These are phyloP conservation scores for Gamarada debralockiae DNA, from an alignment of 495 filamentous ascomycete species.

Conservation along the genomic window DNA sequence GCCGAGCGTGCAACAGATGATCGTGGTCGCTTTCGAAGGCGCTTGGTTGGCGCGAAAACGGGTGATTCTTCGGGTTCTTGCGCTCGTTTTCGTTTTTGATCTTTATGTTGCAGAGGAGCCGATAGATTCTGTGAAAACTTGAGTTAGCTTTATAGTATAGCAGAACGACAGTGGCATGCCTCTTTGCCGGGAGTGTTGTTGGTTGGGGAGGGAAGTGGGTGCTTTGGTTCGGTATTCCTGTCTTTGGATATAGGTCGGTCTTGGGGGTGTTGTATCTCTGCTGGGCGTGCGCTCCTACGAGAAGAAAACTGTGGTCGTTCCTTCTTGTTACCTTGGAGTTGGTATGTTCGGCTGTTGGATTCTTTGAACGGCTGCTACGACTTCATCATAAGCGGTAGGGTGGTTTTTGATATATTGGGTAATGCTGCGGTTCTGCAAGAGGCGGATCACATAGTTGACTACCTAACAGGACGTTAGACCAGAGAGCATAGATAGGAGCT, in stretches of 20 bases:
- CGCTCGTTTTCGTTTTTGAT: slow-evolving; percentile 5
- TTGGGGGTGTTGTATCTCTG: slow-evolving; percentile 11
- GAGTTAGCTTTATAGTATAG: slow-evolving; percentile 25
- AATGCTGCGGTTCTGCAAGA: too few relatives aligned
- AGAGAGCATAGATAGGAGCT: too few relatives aligned
- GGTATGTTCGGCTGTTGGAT: too few relatives aligned
- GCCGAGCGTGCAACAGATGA: neutral
- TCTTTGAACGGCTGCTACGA: too few relatives aligned
- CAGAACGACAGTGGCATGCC: slow-evolving; percentile 22
- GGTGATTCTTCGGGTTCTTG: neutral
- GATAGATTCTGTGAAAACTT: slow-evolving; percentile 22
- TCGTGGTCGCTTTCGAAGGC: neutral
- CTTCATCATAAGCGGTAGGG: too few relatives aligned
- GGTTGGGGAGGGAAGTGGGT: slow-evolving; percentile 13
- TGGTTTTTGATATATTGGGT: too few relatives aligned
- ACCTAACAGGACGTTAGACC: too few relatives aligned
- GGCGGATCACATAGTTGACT: too few relatives aligned
- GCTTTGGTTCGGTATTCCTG: too few relatives aligned
- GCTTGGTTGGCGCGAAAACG: neutral
- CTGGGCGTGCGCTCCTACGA: slow-evolving; percentile 15
- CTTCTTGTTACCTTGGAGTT: slow-evolving; percentile 18
- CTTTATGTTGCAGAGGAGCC: too few relatives aligned
- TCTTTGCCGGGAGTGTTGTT: slow-evolving; percentile 19
- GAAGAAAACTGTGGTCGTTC: slow-evolving; percentile 15
- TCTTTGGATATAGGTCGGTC: slow-evolving; percentile 16